phyloP scores from a whole-genome alignment of 192 early-diverging fungal genomes.

The Mortierella antarctica region DNA sequence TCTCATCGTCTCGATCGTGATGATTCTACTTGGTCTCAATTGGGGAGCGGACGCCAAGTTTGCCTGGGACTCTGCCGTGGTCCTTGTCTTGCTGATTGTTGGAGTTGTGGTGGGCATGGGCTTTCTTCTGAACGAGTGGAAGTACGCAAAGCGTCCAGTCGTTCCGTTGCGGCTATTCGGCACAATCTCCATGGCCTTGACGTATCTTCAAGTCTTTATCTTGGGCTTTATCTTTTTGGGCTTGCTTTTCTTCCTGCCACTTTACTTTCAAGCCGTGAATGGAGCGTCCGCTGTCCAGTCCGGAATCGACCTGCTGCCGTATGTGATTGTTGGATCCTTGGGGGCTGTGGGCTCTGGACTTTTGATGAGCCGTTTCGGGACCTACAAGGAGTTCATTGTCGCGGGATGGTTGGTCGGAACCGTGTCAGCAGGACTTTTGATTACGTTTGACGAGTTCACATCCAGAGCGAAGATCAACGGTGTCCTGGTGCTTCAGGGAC shows the following conservation, averaged over 20 bases:
- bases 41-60: conserved; percentile 74
- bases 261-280: conserved; percentile 86
- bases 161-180: conserved; percentile 74
- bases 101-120: conserved; percentile 62
- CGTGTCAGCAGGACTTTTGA: conserved; percentile 13
- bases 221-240: conserved; percentile 70
- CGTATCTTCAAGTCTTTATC: conserved; percentile 70
- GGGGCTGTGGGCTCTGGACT: conserved; percentile 21
- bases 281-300: conserved; percentile 76
- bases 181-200: conserved; percentile 68
- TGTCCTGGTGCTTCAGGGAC: conserved; percentile 17
- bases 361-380: conserved; percentile 48
- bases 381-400: conserved; percentile 51
- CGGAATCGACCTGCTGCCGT: conserved; percentile 79
- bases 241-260: conserved; percentile 77
- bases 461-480: conserved; percentile 25
- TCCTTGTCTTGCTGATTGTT: conserved; percentile 67
- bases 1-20: conserved; percentile 67
- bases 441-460: conserved; percentile 42
- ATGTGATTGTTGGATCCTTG: conserved; percentile 59
- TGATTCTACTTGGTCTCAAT: conserved; percentile 77
- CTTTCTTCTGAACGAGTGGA: conserved; percentile 75
- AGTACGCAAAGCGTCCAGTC: conserved; percentile 80
- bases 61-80: conserved; percentile 70
- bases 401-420: conserved; percentile 19